phyloP scores from a whole-genome alignment of 2,329 filamentous ascomycete species.

The Beauveria sp. region DNA sequence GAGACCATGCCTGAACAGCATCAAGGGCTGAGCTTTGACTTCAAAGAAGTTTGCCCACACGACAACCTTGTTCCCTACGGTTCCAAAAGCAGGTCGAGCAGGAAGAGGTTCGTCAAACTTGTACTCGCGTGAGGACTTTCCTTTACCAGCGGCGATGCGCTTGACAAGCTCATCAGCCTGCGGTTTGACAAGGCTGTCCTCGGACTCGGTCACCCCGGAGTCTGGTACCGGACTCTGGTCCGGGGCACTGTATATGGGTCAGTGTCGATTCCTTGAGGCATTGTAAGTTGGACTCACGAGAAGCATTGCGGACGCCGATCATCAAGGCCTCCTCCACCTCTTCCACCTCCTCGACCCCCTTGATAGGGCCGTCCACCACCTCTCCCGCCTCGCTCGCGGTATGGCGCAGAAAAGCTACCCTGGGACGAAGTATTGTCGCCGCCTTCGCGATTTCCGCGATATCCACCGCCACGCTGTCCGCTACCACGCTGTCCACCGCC shows the following conservation, averaged over 20 bases:
- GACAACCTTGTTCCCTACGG: slow-evolving; percentile 30
- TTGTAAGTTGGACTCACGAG: background rate
- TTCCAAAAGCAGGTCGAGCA: slow-evolving; percentile 41
- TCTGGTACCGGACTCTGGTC: slow-evolving; percentile 19
- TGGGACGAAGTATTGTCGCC: background rate
- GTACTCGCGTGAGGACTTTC: background rate
- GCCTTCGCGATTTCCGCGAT: background rate
- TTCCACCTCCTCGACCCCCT: slow-evolving; percentile 7
- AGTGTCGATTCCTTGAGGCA: background rate
- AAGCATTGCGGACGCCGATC: slow-evolving; percentile 4
- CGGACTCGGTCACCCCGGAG: slow-evolving; percentile 22
- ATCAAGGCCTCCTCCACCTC: slow-evolving; percentile 14
- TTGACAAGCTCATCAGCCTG: slow-evolving; percentile 16
- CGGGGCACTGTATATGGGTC: background rate
- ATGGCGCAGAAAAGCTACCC: background rate
- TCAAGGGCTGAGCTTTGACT: slow-evolving; percentile 29
- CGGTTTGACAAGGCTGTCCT: slow-evolving; percentile 30
- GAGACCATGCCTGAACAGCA: slow-evolving; percentile 39
- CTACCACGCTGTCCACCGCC: slow-evolving; percentile 14
- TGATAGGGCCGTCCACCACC: slow-evolving; percentile 3
- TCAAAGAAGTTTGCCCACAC: slow-evolving; percentile 51
- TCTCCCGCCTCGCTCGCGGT: background rate
- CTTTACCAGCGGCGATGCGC: background rate
- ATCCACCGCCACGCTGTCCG: background rate
- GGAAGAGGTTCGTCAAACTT: slow-evolving; percentile 29